Evolutionary conservation across 2,329 filamentous ascomycete genomes (phyloP).

Genomic region (Fusarium ramigenum): DNA sequence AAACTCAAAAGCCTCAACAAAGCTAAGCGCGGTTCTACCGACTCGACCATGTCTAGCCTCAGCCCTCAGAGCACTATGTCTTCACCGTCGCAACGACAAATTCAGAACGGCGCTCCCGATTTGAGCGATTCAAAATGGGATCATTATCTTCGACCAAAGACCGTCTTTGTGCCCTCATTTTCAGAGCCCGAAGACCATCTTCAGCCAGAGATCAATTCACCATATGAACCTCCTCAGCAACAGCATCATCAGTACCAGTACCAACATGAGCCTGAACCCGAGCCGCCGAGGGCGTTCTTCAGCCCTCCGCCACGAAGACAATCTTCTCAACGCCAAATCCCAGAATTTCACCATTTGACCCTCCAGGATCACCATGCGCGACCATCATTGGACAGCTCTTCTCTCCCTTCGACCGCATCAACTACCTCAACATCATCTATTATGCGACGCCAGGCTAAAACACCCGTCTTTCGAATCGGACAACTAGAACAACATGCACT

Average conservation of each 20-base stretch:
- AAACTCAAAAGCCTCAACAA: constrained; percentile 40
- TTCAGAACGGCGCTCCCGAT: constrained; percentile 38
- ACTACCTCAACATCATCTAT: constrained; percentile 43
- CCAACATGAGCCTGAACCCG: neutral
- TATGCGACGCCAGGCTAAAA: constrained; percentile 60
- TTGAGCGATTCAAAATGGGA: constrained; percentile 44
- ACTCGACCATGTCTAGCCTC: constrained; percentile 37
- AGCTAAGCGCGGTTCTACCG: constrained; percentile 41
- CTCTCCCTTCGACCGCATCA: constrained; percentile 49
- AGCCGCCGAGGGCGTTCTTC: constrained; percentile 26
- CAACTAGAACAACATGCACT: constrained; percentile 54
- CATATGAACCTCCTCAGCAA: neutral
- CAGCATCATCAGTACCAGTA: neutral
- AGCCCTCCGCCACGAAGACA: constrained; percentile 21
- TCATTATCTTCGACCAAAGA: constrained; percentile 41
- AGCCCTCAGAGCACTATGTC: constrained; percentile 25
- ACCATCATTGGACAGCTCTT: constrained; percentile 41
- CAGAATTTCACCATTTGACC: constrained; percentile 41
- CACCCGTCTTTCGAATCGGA: constrained; percentile 59
- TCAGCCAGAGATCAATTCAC: constrained; percentile 7
- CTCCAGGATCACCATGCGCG: constrained; percentile 32
- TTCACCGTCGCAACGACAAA: constrained; percentile 33
- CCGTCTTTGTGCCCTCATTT: constrained; percentile 28
- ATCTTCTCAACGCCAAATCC: constrained; percentile 34
- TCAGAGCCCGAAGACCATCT: constrained; percentile 26